Conservation (phyloP, 192 early-diverging fungal species). For the Thamnidium elegans region DNA sequence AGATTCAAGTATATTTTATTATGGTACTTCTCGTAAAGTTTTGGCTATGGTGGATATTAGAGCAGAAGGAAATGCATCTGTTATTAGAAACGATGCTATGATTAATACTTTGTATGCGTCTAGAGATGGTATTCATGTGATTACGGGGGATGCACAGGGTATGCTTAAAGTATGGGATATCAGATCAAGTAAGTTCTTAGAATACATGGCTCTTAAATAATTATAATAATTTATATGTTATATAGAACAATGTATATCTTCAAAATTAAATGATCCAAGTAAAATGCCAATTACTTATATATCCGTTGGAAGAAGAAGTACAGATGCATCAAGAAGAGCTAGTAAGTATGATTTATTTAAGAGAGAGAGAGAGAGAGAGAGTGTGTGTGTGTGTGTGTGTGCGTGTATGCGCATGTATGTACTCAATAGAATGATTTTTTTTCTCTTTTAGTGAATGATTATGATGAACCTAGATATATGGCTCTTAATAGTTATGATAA, state of each 20-base stretch:
- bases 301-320: conserved; percentile 48
- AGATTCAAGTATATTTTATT: conserved; percentile 76
- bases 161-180: conserved; percentile 93
- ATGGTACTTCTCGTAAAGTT: conserved; percentile 72
- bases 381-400: conserved; percentile 6
- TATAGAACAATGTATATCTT: conserved; percentile 54
- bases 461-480: conserved; percentile 76
- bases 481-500: conserved; percentile 94
- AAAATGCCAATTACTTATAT: conserved; percentile 80
- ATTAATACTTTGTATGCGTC: conserved; percentile 79
- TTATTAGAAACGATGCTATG: conserved; percentile 71
- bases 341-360: conserved; percentile 17
- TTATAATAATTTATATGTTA: background rate
- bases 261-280: conserved; percentile 59
- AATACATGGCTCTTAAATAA: background rate
- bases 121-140: conserved; percentile 65
- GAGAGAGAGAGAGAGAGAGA: background rate
- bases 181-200: conserved; percentile 51
- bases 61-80: conserved; percentile 20
- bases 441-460: conserved; percentile 34
- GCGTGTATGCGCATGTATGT: conserved; percentile 4
- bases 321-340: conserved; percentile 37
- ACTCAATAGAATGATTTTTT: background rate
- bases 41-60: conserved; percentile 65
- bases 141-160: conserved; percentile 85